Evolutionary conservation across 2,329 filamentous ascomycete species (phyloP), one percentile per base, ranked within the genome.

Genomic region (Bipolaris bicolor): DNA sequence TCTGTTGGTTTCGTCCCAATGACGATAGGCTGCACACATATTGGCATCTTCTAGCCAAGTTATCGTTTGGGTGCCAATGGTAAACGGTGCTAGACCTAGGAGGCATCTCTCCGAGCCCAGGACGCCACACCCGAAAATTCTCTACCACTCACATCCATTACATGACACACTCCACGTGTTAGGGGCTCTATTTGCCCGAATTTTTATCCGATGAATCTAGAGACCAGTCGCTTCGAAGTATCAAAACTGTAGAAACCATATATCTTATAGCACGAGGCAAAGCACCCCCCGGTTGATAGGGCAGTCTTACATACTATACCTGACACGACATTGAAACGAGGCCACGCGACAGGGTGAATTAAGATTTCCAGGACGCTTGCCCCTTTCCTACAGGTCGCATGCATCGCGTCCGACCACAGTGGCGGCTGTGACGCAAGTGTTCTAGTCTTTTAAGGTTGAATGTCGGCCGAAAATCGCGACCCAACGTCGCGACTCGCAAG

Each of bases 81-180:
- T 39, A 58, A 39, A 50, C 15, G 43, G 15, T 10, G 9, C 11
- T 36, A 9, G 31, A n/a, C 39, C 54, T 53, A 60, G 44, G 53
- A 41, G 46, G 11, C 9, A 44, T 52, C 9, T 22, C 49, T 49
- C 47, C 40, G 45, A 60, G 22, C 36, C 40, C 10, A 45, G n/a
- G 26, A 46, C 36, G 53, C 57, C 49, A 52, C 53, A 22, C 15
- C 45, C 57, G 57, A 50, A 52, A 52, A 29, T 39, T 20, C 43
- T 43, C 45, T 24, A 41, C 44, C 44, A 39, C 3, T 22, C 29
- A 13, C 11, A 7, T 33, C 9, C 24, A 33, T 37, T 36, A 33
- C 18, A 24, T 22, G 50, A 49, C 10, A 40, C 40, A 7, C 37
- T 45, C 26, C 7, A 41, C 37, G 33, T 18, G 24, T 39, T 49